Conservation (phyloP, 1,284 basidiomycete species). For the Sanghuangporus baumii region DNA sequence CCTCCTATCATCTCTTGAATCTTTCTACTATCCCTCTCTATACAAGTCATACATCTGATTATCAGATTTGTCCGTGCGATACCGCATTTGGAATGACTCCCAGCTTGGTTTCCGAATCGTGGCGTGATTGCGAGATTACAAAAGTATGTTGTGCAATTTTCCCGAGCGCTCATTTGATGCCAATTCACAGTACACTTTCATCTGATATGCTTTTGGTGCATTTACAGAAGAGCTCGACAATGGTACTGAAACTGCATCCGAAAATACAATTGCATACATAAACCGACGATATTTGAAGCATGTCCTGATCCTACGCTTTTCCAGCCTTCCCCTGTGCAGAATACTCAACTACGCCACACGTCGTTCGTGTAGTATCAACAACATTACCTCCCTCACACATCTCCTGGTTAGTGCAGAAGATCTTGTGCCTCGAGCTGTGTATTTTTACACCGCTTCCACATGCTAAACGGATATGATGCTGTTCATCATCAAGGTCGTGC, state of each 20-base stretch:
- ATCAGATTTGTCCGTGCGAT: neutral
- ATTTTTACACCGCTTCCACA: neutral
- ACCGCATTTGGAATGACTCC: neutral
- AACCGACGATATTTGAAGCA: too few species aligned
- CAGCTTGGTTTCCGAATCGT: neutral
- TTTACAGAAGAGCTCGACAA: neutral
- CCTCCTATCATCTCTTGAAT: neutral
- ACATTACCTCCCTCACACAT: neutral
- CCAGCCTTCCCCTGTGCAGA: too few species aligned
- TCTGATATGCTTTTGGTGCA: too few species aligned
- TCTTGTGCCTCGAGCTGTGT: neutral
- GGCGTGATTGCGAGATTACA: neutral
- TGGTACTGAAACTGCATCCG: neutral
- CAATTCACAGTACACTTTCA: neutral
- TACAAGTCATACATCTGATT: neutral
- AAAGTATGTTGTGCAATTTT: neutral
- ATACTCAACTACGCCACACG: too few species aligned
- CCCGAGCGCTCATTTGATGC: neutral
- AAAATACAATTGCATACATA: neutral
- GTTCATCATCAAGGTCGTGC: neutral
- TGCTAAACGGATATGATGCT: neutral
- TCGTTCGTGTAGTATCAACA: neutral
- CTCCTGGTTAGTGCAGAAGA: neutral
- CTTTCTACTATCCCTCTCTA: neutral
- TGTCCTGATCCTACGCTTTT: too few species aligned